Evolutionary conservation across 116 monocot genomes (phyloP).

Genomic region (Dioscorea cayenensis): DNA sequence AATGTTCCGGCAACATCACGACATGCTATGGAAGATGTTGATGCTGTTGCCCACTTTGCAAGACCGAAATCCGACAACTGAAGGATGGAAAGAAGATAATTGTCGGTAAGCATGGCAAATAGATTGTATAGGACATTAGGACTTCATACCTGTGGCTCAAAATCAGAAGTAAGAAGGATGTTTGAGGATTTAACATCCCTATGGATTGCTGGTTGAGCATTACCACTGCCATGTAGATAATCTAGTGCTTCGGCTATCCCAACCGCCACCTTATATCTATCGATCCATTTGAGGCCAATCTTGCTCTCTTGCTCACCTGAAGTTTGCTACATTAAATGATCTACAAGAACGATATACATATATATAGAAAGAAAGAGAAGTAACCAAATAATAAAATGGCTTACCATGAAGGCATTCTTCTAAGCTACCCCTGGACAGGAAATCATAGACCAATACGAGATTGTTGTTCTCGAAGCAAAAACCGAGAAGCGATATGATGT

Average conservation of each 20-base stretch:
- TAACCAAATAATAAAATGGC: too few species aligned
- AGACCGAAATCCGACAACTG: conserved; percentile 56
- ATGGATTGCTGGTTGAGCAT: conserved; percentile 10
- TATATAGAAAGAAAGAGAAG: not conserved
- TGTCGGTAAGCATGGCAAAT: not conserved
- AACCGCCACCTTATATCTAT: conserved; percentile 8
- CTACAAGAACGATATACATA: too few species aligned
- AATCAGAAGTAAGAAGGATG: conserved; percentile 25
- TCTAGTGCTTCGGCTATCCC: conserved; percentile 11
- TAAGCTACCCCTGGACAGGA: conserved; percentile 6
- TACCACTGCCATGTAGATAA: conserved; percentile 5
- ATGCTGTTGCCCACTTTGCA: conserved; percentile 28
- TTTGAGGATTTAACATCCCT: conserved; percentile 24
- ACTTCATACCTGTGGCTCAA: conserved; percentile 36
- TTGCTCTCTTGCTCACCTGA: conserved; percentile 2
- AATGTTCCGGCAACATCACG: conserved; percentile 56
- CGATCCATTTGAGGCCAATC: not conserved
- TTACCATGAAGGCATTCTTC: conserved; percentile 13
- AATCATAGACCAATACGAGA: conserved; percentile 14
- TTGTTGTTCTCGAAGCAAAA: conserved; percentile 13
- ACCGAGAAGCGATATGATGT: conserved; percentile 9
- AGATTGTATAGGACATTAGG: not conserved
- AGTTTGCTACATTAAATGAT: not conserved
- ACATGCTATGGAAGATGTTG: conserved; percentile 16
- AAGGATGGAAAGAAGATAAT: not conserved